Conservation (phyloP, 225 moss, liverwort and hornwort species). For the Straminergon stramineum region DNA sequence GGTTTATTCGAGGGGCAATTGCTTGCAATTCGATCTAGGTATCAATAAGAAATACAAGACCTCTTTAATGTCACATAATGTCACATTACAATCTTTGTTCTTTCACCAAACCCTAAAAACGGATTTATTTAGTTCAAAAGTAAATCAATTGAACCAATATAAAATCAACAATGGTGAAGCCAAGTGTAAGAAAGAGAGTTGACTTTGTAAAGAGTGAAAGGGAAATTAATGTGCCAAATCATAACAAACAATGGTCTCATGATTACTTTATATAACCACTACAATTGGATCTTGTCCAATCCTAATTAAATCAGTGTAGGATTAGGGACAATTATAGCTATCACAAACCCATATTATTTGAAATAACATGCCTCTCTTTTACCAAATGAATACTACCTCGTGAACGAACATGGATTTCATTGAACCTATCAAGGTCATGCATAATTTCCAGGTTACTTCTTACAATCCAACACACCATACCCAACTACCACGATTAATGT, state of each 20-base stretch:
- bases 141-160: neutral
- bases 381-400: neutral
- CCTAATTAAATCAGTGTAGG: accelerated
- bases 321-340: too few species aligned
- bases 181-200: accelerated
- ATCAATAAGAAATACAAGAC: too few species aligned
- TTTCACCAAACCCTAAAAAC: neutral
- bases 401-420: too few species aligned
- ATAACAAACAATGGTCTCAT: neutral
- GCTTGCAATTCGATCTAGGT: neutral
- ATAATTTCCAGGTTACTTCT: neutral
- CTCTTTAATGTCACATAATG: neutral
- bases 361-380: too few species aligned
- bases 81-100: neutral
- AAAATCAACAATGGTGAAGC: neutral
- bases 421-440: neutral
- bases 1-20: neutral
- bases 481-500: accelerated
- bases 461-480: neutral
- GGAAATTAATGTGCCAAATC: too few species aligned
- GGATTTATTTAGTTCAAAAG: neutral
- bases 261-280: too few species aligned
- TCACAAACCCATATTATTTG: neutral
- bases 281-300: neutral
- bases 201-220: accelerated